Percentiles rank a stretch among this genome's conserved stretches.
phyloP scores from a whole-genome alignment of 2,329 filamentous ascomycete species.

The Pezicula carpinea region DNA sequence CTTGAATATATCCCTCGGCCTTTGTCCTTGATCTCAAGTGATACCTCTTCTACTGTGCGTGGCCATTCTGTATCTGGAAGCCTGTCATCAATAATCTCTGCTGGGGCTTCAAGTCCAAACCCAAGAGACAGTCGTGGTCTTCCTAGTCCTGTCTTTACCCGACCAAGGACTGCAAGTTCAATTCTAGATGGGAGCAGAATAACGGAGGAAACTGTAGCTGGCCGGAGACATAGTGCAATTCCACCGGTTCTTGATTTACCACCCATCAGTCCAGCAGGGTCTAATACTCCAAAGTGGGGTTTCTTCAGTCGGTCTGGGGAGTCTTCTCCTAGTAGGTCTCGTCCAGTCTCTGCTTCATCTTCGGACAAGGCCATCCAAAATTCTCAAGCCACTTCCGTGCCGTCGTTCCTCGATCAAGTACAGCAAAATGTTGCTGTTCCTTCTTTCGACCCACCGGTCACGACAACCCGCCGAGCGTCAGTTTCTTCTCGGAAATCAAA shows the following conservation, averaged over 20 bases:
- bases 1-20: conserved; percentile 81
- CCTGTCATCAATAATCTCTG: conserved; percentile 72
- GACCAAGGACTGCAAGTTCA: conserved; percentile 69
- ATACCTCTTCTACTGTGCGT: conserved; percentile 70
- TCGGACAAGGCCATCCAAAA: conserved; percentile 34
- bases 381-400: conserved; percentile 8
- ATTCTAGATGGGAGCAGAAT: conserved; percentile 44
- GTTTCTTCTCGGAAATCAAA: conserved; percentile 26
- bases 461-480: conserved; percentile 20
- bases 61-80: conserved; percentile 74
- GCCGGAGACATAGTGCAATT: conserved; percentile 51
- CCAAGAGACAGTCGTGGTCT: conserved; percentile 37
- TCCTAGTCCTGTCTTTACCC: conserved; percentile 37
- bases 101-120: conserved; percentile 40
- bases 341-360: conserved; percentile 37
- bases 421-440: conserved; percentile 17
- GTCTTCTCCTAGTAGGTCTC: conserved; percentile 41
- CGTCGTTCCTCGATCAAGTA: conserved; percentile 7
- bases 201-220: conserved; percentile 32
- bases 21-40: conserved; percentile 77
- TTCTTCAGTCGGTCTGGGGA: conserved; percentile 31
- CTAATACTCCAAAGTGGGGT: conserved; percentile 27
- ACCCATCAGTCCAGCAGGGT: conserved; percentile 22
- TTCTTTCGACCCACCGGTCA: conserved; percentile 18
- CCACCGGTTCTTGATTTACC: conserved; percentile 42